Evolutionary conservation across 176 grass and related monocot species (phyloP).

Genomic region (Phoenix dactylifera): DNA sequence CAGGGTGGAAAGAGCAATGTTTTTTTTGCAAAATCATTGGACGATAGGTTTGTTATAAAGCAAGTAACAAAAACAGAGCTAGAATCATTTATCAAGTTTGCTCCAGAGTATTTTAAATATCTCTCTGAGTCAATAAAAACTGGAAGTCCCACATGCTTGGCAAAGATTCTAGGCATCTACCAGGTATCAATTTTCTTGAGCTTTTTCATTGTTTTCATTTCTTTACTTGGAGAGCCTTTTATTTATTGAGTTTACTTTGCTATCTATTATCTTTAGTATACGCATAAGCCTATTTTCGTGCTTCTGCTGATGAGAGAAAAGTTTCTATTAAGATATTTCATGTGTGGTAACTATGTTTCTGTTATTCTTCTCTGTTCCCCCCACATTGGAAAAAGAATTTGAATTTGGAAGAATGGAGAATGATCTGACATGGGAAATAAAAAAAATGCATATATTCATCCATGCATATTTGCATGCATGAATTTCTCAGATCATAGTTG

Average conservation of each 20-base stretch:
- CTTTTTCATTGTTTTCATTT: not conserved
- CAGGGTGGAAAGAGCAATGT: constrained; percentile 98
- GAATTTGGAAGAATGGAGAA: too few species aligned
- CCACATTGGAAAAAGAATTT: too few species aligned
- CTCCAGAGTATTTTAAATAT: constrained; percentile 87
- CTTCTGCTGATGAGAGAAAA: too few species aligned
- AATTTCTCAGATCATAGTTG: too few species aligned
- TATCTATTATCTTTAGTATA: not conserved
- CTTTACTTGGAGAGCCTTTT: too few species aligned
- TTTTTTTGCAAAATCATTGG: constrained; percentile 94
- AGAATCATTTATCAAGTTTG: constrained; percentile 98
- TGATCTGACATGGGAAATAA: too few species aligned
- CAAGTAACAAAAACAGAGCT: constrained; percentile 98
- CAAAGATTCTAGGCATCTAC: constrained; percentile 98
- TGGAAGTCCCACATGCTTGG: constrained; percentile 79
- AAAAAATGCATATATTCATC: too few species aligned
- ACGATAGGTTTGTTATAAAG: constrained; percentile 99
- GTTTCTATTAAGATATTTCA: too few species aligned
- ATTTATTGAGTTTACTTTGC: too few species aligned
- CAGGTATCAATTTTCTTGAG: constrained; percentile 40
- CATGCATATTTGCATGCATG: too few species aligned
- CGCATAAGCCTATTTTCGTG: not conserved
- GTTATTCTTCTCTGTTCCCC: too few species aligned
- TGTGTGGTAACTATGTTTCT: too few species aligned
- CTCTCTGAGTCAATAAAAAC: constrained; percentile 80